A percentile compares a stretch with the other conserved stretches of the same genome.
Evolutionary conservation across 2,329 filamentous ascomycete species (phyloP).

Genomic region (Diaporthe australafricana): DNA sequence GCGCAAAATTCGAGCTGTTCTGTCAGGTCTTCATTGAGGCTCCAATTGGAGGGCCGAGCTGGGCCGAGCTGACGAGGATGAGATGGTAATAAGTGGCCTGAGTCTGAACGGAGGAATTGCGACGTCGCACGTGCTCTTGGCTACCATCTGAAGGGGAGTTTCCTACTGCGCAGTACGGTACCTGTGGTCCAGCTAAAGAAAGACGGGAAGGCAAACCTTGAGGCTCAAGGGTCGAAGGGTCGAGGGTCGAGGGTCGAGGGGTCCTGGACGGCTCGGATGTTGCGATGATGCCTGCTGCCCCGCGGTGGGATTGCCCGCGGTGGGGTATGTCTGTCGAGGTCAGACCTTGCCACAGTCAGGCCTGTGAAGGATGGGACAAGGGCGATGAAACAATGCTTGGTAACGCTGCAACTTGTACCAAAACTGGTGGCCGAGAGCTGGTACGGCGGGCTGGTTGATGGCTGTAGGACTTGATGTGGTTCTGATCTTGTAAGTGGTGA

Average conservation of each 20-base stretch:
- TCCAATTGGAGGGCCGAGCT: not conserved
- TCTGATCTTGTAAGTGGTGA: not conserved
- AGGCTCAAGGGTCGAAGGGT: not conserved
- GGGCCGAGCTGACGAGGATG: too few species aligned
- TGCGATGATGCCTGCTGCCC: conserved; percentile 23
- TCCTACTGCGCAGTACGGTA: too few species aligned
- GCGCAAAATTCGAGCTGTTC: not conserved
- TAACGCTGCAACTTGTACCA: not conserved
- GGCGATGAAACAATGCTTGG: conserved; percentile 12
- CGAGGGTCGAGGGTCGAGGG: not conserved
- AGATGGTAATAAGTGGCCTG: not conserved
- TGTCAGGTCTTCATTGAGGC: not conserved
- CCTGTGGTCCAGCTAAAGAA: not conserved
- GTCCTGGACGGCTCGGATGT: not conserved
- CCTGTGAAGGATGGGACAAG: not conserved
- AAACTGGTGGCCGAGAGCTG: not conserved
- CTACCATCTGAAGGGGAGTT: not conserved
- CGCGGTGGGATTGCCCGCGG: not conserved
- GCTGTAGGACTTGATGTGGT: too few species aligned
- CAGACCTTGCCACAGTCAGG: conserved; percentile 10
- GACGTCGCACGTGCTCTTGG: conserved; percentile 3
- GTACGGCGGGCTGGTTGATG: not conserved
- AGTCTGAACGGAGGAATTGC: not conserved
- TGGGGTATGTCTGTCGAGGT: not conserved
- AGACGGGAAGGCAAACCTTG: not conserved